Base-by-base conservation (phyloP, 129 eudicot species). In the Kitagawia praeruptora region DNA sequence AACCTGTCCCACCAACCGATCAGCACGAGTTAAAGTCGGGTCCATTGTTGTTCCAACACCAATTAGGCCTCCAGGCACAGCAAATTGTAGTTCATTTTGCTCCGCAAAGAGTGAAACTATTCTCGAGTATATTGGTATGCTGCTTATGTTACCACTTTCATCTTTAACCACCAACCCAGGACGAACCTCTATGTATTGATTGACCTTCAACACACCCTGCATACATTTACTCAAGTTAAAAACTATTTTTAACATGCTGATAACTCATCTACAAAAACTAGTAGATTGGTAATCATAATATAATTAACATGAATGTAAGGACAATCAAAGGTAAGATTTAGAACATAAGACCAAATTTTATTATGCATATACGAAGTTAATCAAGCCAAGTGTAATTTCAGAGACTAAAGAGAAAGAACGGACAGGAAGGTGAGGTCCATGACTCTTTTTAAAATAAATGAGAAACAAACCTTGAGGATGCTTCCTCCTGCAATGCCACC, bases 401-500 rank as follows among this genome's bases (percentile, higher is more conserved):
- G 6, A 48, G 54, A 48, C 19, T 48, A 48, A 15, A n/a, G 39
- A 63, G 39, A 11, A 6, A 11, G 40, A 27, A 66, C 19, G 4
- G 15, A 58, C 10, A 58, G 9, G 45, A 75, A 8, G 46, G 15
- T 40, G 42, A 40, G 42, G 42, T 40, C 14, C 13, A 45, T 45
- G 47, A 45, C 47, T 45, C 47, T 45, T 45, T 45, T 45, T 40
- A 40, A 10, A 9, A 45, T 9, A 45, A 8, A 61, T 19, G 31
- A 3, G 47, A 80, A 58, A 25, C 77, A 51, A 76, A 94, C 98
- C 97, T 94, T 94, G 70, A 94, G 91, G 67, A 94, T 91, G 77
- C 98, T 94, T 80, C 98, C 97, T 76, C 98, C 98, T 81, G 97
- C 98, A 84, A 94, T 97, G 84, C 98, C 98, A 51, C 98, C 97